Evolutionary conservation across 495 filamentous ascomycete species (phyloP).

Genomic region (Ascodesmis nigricans): DNA sequence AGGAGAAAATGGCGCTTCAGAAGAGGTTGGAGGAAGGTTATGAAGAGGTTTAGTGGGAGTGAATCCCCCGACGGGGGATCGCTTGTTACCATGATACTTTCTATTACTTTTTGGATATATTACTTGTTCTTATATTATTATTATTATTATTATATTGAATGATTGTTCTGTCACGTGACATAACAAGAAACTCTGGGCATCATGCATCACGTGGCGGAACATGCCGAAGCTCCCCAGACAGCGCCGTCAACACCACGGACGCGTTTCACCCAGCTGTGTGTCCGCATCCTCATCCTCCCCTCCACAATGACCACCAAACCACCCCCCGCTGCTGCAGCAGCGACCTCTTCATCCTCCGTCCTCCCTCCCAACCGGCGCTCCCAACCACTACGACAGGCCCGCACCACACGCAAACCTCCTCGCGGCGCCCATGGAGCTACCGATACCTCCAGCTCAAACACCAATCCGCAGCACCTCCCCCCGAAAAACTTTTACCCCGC

Average conservation of each 20-base stretch:
- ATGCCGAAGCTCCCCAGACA: too few relatives aligned
- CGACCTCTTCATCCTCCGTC: constrained; percentile 24
- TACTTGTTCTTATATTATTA: too few relatives aligned
- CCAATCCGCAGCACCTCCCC: constrained; percentile 13
- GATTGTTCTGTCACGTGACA: too few relatives aligned
- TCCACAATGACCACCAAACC: constrained; percentile 16
- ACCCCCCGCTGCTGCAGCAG: constrained; percentile 22
- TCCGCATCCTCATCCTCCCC: not conserved
- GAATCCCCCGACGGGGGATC: too few relatives aligned
- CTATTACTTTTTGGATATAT: too few relatives aligned
- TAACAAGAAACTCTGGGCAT: too few relatives aligned
- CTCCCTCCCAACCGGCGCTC: constrained; percentile 31
- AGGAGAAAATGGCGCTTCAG: too few relatives aligned
- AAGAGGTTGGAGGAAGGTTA: too few relatives aligned
- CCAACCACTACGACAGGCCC: constrained; percentile 38
- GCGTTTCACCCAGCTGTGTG: not conserved
- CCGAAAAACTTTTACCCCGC: constrained; percentile 55
- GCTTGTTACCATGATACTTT: too few relatives aligned
- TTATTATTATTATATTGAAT: too few relatives aligned
- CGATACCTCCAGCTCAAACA: constrained; percentile 27
- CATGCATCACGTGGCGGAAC: too few relatives aligned
- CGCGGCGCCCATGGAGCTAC: constrained; percentile 25
- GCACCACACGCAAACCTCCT: constrained; percentile 30
- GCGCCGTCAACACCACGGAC: not conserved
- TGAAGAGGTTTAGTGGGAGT: too few relatives aligned